A percentile compares a stretch with the other conserved stretches of the same genome.
Evolutionary conservation across 2,329 filamentous ascomycete genomes (phyloP).

Genomic region (Ceratocystis albifundus): DNA sequence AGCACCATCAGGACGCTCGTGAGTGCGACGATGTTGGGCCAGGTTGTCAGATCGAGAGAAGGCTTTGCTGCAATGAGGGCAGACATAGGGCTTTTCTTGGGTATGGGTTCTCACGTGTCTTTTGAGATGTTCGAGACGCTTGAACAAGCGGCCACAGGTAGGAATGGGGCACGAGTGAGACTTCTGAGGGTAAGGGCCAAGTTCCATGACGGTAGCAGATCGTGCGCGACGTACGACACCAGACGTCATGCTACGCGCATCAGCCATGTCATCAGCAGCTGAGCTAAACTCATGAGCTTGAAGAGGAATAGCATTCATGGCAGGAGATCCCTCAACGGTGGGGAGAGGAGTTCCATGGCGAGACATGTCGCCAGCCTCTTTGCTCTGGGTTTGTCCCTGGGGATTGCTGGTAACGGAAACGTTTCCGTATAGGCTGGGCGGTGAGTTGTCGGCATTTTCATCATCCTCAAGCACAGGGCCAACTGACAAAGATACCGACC

Average conservation of each 20-base stretch:
- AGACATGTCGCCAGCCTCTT: constrained; percentile 72
- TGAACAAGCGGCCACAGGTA: constrained; percentile 92
- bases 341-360: constrained; percentile 84
- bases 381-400: constrained; percentile 49
- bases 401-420: constrained; percentile 44
- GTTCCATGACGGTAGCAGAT: constrained; percentile 91
- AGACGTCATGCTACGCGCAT: constrained; percentile 57
- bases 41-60: constrained; percentile 98
- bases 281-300: constrained; percentile 59
- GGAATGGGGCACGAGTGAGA: constrained; percentile 99
- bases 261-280: constrained; percentile 50
- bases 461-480: constrained; percentile 70
- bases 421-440: constrained; percentile 62
- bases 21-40: constrained; percentile 80
- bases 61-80: constrained; percentile 95
- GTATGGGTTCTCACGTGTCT: constrained; percentile 98
- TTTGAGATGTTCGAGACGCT: constrained; percentile 98
- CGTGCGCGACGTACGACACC: constrained; percentile 79
- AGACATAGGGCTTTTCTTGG: constrained; percentile 96
- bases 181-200: constrained; percentile 92
- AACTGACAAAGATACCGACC: constrained; percentile 81
- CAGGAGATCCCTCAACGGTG: constrained; percentile 69
- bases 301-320: constrained; percentile 56
- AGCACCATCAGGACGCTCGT: constrained; percentile 52
- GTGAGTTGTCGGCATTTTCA: constrained; percentile 66